Evolutionary conservation across 2,329 filamentous ascomycete species (phyloP).

Genomic region (Mycogone perniciosa): DNA sequence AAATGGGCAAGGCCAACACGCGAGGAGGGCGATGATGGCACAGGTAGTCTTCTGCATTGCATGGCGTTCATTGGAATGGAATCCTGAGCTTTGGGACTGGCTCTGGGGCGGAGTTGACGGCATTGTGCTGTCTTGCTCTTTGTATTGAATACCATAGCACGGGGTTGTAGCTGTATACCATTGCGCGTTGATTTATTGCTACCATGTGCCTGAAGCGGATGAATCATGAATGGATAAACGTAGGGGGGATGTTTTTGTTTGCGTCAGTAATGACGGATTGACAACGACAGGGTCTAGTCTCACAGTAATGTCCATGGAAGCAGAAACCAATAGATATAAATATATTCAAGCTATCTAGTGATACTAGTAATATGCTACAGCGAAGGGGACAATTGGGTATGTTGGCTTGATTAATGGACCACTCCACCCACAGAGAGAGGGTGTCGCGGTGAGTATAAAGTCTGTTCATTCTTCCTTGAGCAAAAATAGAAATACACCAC

Average conservation of each 20-base stretch:
- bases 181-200: background rate
- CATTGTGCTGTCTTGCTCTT: background rate
- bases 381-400: slow-evolving; percentile 25
- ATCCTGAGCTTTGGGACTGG: background rate
- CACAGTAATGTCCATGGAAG: no score
- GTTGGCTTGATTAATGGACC: slow-evolving; percentile 67
- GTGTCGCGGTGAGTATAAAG: slow-evolving; percentile 65
- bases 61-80: slow-evolving; percentile 13
- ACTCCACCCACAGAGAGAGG: slow-evolving; percentile 50
- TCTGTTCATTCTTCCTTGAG: slow-evolving; percentile 63
- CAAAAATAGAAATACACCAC: slow-evolving; percentile 80
- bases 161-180: slow-evolving; percentile 7
- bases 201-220: background rate
- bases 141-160: slow-evolving; percentile 11
- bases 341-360: no score
- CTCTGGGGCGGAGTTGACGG: slow-evolving; percentile 1
- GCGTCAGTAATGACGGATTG: no score
- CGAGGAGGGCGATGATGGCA: background rate
- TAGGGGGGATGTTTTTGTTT: no score
- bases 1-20: slow-evolving; percentile 1
- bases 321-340: no score
- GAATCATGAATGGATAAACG: no score
- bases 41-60: slow-evolving; percentile 13
- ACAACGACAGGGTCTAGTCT: no score
- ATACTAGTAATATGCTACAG: no score